phyloP scores from a whole-genome alignment of 495 filamentous ascomycete species.

The Penicillium robsamsonii region DNA sequence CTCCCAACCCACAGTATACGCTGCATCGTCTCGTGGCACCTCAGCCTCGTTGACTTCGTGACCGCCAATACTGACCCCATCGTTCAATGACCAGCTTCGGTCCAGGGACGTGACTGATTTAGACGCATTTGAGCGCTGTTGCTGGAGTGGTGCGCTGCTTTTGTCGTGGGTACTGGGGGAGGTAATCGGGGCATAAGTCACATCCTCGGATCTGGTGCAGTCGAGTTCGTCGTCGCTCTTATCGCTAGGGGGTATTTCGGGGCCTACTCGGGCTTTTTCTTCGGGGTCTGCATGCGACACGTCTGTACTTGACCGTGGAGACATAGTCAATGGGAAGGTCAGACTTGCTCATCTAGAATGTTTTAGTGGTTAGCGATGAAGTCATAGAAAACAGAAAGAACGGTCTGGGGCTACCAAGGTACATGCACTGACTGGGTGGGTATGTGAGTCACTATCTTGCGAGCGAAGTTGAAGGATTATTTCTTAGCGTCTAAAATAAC shows the following conservation, averaged over 20 bases:
- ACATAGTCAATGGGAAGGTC: neutral
- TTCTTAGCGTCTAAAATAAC: neutral
- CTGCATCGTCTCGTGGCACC: conserved; percentile 21
- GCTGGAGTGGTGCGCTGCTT: conserved; percentile 17
- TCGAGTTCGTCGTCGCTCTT: conserved; percentile 17
- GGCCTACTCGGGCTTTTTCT: conserved; percentile 9
- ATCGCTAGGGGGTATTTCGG: conserved; percentile 6
- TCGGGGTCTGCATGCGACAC: conserved; percentile 1
- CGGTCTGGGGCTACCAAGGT: neutral
- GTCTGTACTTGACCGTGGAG: conserved; percentile 1
- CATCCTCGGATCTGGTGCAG: conserved; percentile 18
- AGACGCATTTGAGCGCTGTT: conserved; percentile 23
- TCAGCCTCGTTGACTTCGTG: conserved; percentile 26
- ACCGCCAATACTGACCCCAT: conserved; percentile 52
- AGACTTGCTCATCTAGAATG: neutral
- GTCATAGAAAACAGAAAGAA: neutral
- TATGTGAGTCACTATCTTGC: neutral
- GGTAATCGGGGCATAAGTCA: conserved; percentile 31
- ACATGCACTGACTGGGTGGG: neutral
- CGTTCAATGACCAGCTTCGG: conserved; percentile 58
- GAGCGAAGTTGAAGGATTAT: neutral
- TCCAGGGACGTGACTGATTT: conserved; percentile 24
- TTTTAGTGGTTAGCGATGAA: neutral
- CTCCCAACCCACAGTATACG: conserved; percentile 68
- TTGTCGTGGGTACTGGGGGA: conserved; percentile 15